Percentiles rank a stretch among this genome's conserved stretches.
phyloP scores from a whole-genome alignment of 139 green algal genomes.

The Auxenochlorella pyrenoidosa region DNA sequence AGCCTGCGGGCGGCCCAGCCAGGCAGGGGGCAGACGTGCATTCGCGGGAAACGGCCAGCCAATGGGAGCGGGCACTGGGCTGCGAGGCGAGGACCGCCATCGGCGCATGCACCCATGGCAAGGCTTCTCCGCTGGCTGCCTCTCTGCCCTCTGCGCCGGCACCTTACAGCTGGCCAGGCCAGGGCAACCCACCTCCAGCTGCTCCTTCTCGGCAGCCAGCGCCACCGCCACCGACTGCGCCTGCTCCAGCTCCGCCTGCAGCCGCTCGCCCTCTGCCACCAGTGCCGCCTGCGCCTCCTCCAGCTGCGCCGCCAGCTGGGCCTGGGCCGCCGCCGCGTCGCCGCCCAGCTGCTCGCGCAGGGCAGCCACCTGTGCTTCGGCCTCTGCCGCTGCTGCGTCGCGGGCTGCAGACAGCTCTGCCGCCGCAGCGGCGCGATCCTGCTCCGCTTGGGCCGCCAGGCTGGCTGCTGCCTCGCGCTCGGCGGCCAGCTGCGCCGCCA shows the following conservation, averaged over 20 bases:
- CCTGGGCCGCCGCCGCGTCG: background rate
- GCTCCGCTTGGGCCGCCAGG: background rate
- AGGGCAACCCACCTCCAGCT: constrained; percentile 18
- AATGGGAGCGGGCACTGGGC: too few relatives aligned
- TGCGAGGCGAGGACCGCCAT: too few relatives aligned
- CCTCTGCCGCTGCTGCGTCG: background rate
- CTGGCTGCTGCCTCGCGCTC: background rate
- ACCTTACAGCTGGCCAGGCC: too few relatives aligned
- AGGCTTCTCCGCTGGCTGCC: too few relatives aligned
- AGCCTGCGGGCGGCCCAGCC: background rate
- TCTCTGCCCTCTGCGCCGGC: too few relatives aligned
- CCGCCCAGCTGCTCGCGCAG: background rate
- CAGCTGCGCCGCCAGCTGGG: background rate
- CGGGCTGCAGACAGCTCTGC: background rate
- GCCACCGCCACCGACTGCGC: constrained; percentile 10
- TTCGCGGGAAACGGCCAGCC: background rate
- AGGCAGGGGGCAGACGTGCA: background rate
- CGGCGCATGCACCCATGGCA: too few relatives aligned
- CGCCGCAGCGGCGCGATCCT: background rate
- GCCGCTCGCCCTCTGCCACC: constrained; percentile 6
- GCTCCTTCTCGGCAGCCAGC: constrained; percentile 25
- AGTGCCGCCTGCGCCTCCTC: constrained; percentile 10
- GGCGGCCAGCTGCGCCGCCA: background rate
- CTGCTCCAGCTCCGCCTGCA: constrained; percentile 32
- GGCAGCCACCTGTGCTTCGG: background rate